These are phyloP conservation scores for Kwoniella heveanensis DNA, from an alignment of 768 basidiomycete species.

Conservation along the genomic window DNA sequence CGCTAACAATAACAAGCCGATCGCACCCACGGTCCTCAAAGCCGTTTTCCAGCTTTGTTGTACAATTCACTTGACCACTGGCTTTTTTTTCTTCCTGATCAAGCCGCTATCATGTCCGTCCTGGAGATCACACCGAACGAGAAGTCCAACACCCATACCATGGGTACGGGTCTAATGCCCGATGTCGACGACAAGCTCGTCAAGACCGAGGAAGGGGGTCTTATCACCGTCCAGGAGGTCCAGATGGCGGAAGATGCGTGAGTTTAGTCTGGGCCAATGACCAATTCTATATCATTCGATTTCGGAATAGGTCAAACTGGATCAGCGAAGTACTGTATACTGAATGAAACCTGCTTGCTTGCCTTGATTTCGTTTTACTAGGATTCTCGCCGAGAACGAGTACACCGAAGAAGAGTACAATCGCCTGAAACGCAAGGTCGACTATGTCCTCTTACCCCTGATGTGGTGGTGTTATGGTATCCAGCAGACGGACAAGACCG, in stretches of 20 bases:
- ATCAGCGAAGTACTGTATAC: no score
- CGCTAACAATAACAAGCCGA: no score
- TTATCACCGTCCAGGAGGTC: conserved; percentile 21
- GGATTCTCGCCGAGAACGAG: conserved; percentile 29
- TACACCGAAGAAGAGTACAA: conserved; percentile 39
- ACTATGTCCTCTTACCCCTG: conserved; percentile 25
- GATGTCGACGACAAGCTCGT: conserved; percentile 22
- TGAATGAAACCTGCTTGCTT: neutral
- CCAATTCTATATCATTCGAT: no score
- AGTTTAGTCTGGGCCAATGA: conserved; percentile 1
- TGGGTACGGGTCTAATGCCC: neutral
- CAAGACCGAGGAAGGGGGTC: conserved; percentile 15
- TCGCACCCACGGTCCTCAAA: no score
- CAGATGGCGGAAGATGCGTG: conserved; percentile 26
- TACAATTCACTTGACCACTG: conserved; percentile 2
- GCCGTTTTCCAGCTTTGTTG: no score
- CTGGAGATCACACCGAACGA: neutral
- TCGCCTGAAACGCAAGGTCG: conserved; percentile 30
- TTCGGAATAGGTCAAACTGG: no score
- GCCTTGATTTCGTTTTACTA: neutral
- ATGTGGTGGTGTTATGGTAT: conserved; percentile 47
- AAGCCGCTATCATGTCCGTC: neutral
- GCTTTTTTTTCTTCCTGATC: no score
- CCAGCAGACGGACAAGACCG: conserved; percentile 43
- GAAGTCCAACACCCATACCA: conserved; percentile 12